Conservation (phyloP, 176 grass and related monocot species). For the Cocos nucifera region DNA sequence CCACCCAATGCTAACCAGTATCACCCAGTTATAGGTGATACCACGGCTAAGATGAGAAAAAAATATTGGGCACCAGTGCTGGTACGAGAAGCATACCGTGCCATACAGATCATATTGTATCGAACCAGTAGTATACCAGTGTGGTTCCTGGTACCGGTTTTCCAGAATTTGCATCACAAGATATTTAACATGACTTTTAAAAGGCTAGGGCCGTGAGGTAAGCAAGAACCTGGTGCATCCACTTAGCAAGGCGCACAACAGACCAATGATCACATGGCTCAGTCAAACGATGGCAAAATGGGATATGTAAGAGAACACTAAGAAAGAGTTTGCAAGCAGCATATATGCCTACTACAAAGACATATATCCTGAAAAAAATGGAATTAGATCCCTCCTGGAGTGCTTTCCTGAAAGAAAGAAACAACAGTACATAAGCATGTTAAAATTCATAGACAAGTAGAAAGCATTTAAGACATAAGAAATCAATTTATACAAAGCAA, state of each 20-base stretch:
- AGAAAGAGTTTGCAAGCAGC: conserved; percentile 54
- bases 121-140: too few relatives aligned
- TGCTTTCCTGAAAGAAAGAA: conserved; percentile 55
- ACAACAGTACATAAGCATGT: conserved; percentile 8
- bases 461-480: not conserved
- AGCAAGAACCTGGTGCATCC: conserved; percentile 79
- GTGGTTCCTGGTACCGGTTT: too few relatives aligned
- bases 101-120: too few relatives aligned
- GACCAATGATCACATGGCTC: conserved; percentile 59
- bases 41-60: too few relatives aligned
- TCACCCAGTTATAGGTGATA: too few relatives aligned
- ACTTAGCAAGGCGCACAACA: conserved; percentile 56
- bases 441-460: conserved; percentile 17
- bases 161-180: too few relatives aligned
- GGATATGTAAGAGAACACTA: conserved; percentile 50
- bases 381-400: conserved; percentile 57
- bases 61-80: too few relatives aligned
- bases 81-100: too few relatives aligned
- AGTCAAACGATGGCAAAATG: conserved; percentile 65
- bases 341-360: conserved; percentile 62
- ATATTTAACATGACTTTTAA: too few relatives aligned
- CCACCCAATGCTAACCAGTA: too few relatives aligned
- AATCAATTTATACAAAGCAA: not conserved
- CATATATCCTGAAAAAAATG: conserved; percentile 73
- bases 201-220: not conserved